These are phyloP conservation scores for Saccharum hybrid DNA, from an alignment of 202 grass and related monocot genomes.

Conservation along the genomic window DNA sequence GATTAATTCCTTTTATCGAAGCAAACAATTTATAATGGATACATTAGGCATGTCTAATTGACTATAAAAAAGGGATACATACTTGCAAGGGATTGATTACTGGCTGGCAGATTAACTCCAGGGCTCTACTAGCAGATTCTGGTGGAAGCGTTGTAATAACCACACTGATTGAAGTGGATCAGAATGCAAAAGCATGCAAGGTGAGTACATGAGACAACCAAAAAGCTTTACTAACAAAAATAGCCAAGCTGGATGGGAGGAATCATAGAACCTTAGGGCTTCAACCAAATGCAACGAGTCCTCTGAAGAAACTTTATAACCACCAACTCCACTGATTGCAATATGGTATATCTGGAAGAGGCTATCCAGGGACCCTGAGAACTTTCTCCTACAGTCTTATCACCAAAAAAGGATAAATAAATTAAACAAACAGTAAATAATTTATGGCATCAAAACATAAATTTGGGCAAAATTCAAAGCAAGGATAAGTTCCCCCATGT, in stretches of 20 bases:
- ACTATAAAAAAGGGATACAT: slow-evolving; percentile 35
- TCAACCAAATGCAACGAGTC: slow-evolving; percentile 98
- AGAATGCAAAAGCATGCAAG: slow-evolving; percentile 38
- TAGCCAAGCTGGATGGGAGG: slow-evolving; percentile 25
- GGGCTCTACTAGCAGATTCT: slow-evolving; percentile 79
- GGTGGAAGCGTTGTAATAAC: slow-evolving; percentile 79
- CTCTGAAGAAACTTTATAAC: slow-evolving; percentile 97
- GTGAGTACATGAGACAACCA: slow-evolving; percentile 23
- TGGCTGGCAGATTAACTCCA: slow-evolving; percentile 92
- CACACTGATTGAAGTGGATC: slow-evolving; percentile 53
- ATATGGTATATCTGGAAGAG: slow-evolving; percentile 99
- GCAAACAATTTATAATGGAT: slow-evolving; percentile 44
- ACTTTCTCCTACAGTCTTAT: slow-evolving; percentile 90
- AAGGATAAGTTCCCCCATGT: not conserved
- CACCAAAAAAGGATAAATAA: slow-evolving; percentile 27
- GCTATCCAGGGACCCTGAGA: slow-evolving; percentile 78
- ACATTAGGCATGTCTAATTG: slow-evolving; percentile 1
- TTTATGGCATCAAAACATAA: slow-evolving; percentile 23
- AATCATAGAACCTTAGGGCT: slow-evolving; percentile 82
- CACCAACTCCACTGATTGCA: slow-evolving; percentile 91
- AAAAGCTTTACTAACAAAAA: slow-evolving; percentile 42
- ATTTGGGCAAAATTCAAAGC: not conserved
- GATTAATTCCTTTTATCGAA: slow-evolving; percentile 73
- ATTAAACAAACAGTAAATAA: slow-evolving; percentile 21
- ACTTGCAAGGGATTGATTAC: slow-evolving; percentile 85